These are phyloP conservation scores for Zoysia pacifica DNA, from an alignment of 176 grass and related monocot species.

Conservation along the genomic window DNA sequence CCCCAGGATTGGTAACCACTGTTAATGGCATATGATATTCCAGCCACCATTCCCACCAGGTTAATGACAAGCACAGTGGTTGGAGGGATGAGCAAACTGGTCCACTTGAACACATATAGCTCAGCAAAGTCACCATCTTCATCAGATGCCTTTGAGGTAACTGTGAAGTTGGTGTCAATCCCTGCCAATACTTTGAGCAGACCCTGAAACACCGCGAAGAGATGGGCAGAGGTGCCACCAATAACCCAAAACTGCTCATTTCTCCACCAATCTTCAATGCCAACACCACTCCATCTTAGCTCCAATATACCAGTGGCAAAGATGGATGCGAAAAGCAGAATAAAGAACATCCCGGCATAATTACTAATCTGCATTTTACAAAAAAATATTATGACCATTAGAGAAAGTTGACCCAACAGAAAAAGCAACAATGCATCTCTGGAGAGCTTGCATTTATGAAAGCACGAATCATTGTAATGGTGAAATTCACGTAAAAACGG, in stretches of 20 bases:
- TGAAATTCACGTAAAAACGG: not conserved
- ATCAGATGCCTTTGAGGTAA: slow-evolving; percentile 88
- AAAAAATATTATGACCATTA: slow-evolving; percentile 38
- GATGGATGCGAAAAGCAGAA: slow-evolving; percentile 83
- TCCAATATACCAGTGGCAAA: slow-evolving; percentile 83
- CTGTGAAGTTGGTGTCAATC: slow-evolving; percentile 95
- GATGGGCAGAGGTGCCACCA: slow-evolving; percentile 94
- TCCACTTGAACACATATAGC: slow-evolving; percentile 96
- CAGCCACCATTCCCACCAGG: slow-evolving; percentile 88
- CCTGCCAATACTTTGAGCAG: slow-evolving; percentile 82
- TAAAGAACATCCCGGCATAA: slow-evolving; percentile 90
- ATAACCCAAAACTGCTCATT: slow-evolving; percentile 97
- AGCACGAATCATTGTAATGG: not conserved
- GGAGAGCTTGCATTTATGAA: not conserved
- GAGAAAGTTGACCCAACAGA: not conserved
- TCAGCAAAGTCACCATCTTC: slow-evolving; percentile 93
- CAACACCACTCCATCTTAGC: slow-evolving; percentile 92
- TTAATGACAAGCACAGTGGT: slow-evolving; percentile 90
- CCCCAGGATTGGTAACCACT: slow-evolving; percentile 96
- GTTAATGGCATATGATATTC: slow-evolving; percentile 92
- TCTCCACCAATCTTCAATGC: slow-evolving; percentile 94
- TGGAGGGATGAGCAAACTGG: slow-evolving; percentile 79
- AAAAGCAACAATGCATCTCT: not conserved
- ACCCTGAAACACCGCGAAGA: slow-evolving; percentile 89
- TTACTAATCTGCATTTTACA: slow-evolving; percentile 76